These are phyloP conservation scores for Dictyostelium purpureum DNA, from an alignment of 78 protist genomes.

Conservation along the genomic window DNA sequence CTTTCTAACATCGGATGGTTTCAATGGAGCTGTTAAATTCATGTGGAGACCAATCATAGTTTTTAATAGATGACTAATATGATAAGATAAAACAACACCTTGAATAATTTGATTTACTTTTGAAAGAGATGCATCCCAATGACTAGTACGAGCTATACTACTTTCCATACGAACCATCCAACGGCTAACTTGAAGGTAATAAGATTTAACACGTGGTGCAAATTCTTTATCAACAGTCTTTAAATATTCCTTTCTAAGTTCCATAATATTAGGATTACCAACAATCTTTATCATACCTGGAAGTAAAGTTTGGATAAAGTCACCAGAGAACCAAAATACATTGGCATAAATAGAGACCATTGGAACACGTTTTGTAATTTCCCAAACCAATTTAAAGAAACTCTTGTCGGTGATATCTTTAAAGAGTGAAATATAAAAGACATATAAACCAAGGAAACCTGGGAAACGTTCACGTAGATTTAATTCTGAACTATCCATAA, in stretches of 20 bases:
- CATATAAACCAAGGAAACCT: constrained; percentile 69
- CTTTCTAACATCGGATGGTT: constrained; percentile 43
- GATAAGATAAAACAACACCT: constrained; percentile 71
- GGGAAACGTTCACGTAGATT: constrained; percentile 61
- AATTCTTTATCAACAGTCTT: constrained; percentile 43
- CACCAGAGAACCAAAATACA: constrained; percentile 76
- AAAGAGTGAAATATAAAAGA: constrained; percentile 63
- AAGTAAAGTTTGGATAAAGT: constrained; percentile 32
- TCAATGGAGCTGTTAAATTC: constrained; percentile 35
- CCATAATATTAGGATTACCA: constrained; percentile 8
- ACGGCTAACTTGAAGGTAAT: constrained; percentile 47
- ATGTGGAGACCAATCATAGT: constrained; percentile 74
- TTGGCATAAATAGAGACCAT: constrained; percentile 65
- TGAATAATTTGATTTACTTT: constrained; percentile 52
- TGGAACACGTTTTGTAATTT: constrained; percentile 58
- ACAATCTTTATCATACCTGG: constrained; percentile 52
- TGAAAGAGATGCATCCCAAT: constrained; percentile 21
- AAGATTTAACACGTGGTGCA: constrained; percentile 45
- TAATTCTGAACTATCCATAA: constrained; percentile 47
- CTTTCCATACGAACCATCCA: constrained; percentile 88
- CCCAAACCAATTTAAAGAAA: constrained; percentile 72
- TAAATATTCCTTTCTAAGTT: constrained; percentile 28
- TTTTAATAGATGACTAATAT: constrained; percentile 58
- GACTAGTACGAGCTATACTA: neutral
- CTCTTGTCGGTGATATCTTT: constrained; percentile 72